Evolutionary conservation across 139 green algal species (phyloP), one percentile per base, ranked within the genome.

Genomic region (Closterium sp.): DNA sequence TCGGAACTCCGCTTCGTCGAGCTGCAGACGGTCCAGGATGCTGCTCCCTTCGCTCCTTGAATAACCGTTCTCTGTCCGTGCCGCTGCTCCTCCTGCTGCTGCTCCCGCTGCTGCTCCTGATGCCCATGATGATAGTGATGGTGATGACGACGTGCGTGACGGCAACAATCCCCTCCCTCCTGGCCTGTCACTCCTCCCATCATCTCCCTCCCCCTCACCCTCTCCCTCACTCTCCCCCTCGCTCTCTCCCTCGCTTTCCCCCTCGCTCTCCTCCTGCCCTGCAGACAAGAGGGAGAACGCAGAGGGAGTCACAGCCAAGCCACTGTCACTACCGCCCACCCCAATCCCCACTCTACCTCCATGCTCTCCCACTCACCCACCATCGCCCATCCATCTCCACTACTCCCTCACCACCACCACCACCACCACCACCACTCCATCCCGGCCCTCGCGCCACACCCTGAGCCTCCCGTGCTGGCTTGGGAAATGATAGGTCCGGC

Each of bases 1-100:
- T 23, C 38, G 25, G 21, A 94, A 31, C 88, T 90, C 89, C 33
- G 94, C 91, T 43, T 33, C 83, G 30, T 86, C 30, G 16, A 19
- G 83, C 83, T 32, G 28, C 83, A 19, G 86, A 12, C 31, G 83
- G 30, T 86, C 30, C 83, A 12, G 83, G 5, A 32, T 32, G 30
- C 30, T 32, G 4, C 55, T 19, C 36, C 36, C 36, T 55, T 55
- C 4, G 4, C 6, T 55, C 36, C 6, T 4, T 76, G 55, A 76
- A 76, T 28, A 76, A 28, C 55, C 55, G 16, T 76, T 76, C 38
- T 66, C 38, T 12, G 16, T 66, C 16, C 38, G 5, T 86, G 83
- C 83, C 28, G 83, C n/a, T n/a, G n/a, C n/a, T n/a, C n/a, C n/a
- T n/a, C n/a, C 83, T 86, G 83, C 83, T 28, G 83, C 83, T 0